A percentile compares a stretch with the other conserved stretches of the same genome.
These are phyloP conservation scores for Didymosphaeria variabile DNA, from an alignment of 2,329 filamentous ascomycete species.

Conservation along the genomic window DNA sequence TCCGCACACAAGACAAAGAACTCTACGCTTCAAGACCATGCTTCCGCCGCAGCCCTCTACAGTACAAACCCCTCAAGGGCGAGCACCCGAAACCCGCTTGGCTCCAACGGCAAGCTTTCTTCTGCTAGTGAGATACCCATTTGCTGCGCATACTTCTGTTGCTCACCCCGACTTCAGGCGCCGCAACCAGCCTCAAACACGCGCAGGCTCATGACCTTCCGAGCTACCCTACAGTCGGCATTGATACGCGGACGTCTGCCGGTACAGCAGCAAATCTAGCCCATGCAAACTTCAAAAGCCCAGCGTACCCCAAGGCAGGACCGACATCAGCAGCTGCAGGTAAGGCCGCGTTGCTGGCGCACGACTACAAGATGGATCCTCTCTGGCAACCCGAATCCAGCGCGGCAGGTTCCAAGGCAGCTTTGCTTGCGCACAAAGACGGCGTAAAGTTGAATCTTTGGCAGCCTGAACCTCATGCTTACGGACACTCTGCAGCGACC, in stretches of 20 bases:
- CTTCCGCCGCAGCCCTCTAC: slow-evolving; percentile 69
- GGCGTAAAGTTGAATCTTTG: slow-evolving; percentile 62
- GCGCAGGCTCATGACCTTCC: slow-evolving; percentile 77
- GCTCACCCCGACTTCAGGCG: slow-evolving; percentile 55
- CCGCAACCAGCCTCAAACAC: slow-evolving; percentile 72
- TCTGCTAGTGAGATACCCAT: slow-evolving; percentile 60
- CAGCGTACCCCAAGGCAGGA: slow-evolving; percentile 73
- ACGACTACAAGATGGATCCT: slow-evolving; percentile 69
- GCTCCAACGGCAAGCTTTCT: slow-evolving; percentile 64
- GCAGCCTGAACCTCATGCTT: slow-evolving; percentile 59
- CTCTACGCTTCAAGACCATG: slow-evolving; percentile 57
- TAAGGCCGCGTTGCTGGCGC: slow-evolving; percentile 66
- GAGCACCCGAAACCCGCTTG: slow-evolving; percentile 52
- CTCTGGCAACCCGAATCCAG: slow-evolving; percentile 71
- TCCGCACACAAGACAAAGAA: slow-evolving; percentile 50
- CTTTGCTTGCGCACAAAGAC: slow-evolving; percentile 69
- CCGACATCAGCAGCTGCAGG: slow-evolving; percentile 64
- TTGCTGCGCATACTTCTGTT: slow-evolving; percentile 5
- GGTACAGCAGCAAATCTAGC: slow-evolving; percentile 78
- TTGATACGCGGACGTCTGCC: slow-evolving; percentile 68
- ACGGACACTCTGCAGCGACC: slow-evolving; percentile 74
- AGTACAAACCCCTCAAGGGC: slow-evolving; percentile 54
- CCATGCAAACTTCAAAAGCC: slow-evolving; percentile 72
- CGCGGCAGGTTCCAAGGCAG: slow-evolving; percentile 76
- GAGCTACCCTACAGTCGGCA: slow-evolving; percentile 74